A percentile compares a stretch with the other conserved stretches of the same genome.
Evolutionary conservation across 148 eudicot genomes (phyloP).

Genomic region (Amaranthus hypochondriacus): DNA sequence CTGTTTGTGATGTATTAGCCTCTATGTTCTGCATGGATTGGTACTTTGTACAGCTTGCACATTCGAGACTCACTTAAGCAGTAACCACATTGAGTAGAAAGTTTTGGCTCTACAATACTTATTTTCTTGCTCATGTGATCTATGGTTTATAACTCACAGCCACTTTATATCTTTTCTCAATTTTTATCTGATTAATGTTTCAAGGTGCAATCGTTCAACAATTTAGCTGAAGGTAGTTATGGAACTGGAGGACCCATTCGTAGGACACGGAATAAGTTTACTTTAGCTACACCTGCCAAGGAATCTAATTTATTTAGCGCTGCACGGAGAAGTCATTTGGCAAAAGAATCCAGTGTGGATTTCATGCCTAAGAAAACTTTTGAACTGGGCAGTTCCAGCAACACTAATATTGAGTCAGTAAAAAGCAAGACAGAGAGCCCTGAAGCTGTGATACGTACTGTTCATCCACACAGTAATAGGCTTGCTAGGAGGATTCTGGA

Average conservation of each 20-base stretch:
- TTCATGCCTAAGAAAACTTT: constrained; percentile 41
- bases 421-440: constrained; percentile 25
- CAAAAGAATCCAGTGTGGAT: constrained; percentile 28
- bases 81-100: background rate
- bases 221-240: constrained; percentile 29
- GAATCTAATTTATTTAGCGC: constrained; percentile 39
- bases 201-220: constrained; percentile 34
- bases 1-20: background rate
- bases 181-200: background rate
- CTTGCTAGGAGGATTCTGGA: constrained; percentile 67
- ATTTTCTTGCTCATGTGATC: background rate
- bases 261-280: constrained; percentile 44
- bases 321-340: constrained; percentile 30
- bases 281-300: constrained; percentile 48
- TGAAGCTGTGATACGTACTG: constrained; percentile 27
- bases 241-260: constrained; percentile 84
- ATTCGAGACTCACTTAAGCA: background rate
- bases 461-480: constrained; percentile 47
- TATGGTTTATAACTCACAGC: background rate
- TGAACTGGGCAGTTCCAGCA: constrained; percentile 32
- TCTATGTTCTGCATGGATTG: background rate
- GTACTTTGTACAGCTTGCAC: background rate
- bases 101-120: background rate
- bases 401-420: constrained; percentile 20
- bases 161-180: background rate